A percentile compares a stretch with the other conserved stretches of the same genome.
Conservation (phyloP, 768 basidiomycete genomes). For the Suillus discolor region DNA sequence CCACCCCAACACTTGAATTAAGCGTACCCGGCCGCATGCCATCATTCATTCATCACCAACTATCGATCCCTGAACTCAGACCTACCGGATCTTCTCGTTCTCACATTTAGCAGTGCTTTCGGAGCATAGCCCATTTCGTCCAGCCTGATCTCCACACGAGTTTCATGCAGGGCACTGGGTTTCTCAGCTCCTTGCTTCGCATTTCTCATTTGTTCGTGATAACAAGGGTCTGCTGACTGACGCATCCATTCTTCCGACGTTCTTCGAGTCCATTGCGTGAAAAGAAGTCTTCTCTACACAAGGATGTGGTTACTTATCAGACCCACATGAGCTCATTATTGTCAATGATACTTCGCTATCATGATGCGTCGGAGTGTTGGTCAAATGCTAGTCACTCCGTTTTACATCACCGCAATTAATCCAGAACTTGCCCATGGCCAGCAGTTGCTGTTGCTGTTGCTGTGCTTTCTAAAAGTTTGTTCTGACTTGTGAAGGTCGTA, state of each 20-base stretch:
- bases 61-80: not conserved
- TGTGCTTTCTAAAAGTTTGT: not conserved
- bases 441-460: not conserved
- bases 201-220: not conserved
- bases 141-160: not conserved
- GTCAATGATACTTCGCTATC: not conserved
- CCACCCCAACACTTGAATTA: not conserved
- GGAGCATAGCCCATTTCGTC: not conserved
- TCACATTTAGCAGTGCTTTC: not conserved
- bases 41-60: not conserved
- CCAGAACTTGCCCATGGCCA: not conserved
- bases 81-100: not conserved
- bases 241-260: conserved; percentile 1
- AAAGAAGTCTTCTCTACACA: not conserved
- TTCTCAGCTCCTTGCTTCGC: not conserved
- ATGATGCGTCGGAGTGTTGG: not conserved
- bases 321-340: not conserved
- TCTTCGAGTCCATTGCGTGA: not conserved
- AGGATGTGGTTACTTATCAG: not conserved
- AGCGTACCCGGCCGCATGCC: not conserved
- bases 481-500: not conserved
- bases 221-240: not conserved
- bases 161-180: conserved; percentile 3
- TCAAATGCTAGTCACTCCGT: not conserved
- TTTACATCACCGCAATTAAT: not conserved